Base-by-base conservation (phyloP, 2,329 filamentous ascomycete species). In the Fusarium liriodendri region DNA sequence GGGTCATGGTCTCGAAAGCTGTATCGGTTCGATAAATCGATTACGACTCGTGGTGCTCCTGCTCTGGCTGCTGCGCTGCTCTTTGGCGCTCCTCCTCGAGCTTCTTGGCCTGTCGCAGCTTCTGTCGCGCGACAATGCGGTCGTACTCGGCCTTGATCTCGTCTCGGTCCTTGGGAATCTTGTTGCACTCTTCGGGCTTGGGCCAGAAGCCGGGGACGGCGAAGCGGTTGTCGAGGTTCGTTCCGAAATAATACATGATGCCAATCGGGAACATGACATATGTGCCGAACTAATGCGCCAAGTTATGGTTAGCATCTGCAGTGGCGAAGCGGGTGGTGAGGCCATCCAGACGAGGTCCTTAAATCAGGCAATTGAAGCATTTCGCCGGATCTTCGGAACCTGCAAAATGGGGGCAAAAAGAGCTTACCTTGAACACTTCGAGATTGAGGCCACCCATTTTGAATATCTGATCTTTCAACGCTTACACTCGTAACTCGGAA, bases 191-290 rank as follows among this genome's bases (percentile, higher is more conserved):
- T 73, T 93, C 92, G 6, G 91, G 87, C 79, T 92, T 94, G 32
- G 97, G 97, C 97, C 97, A 99, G 88, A 99, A 99, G 67, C 93
- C 94, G 25, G 93, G 92, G 2, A 98, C 94, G 57, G 89, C 86
- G 87, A 99, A 99, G 74, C 95, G 93, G 76, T 93, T 89, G 84
- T 99, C 97, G 81, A 99, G 94, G 84, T 99, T 99, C 66, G 95
- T 98, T 82, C 97, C 97, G 84, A 98, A 99, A 87, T 99, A 99
- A 89, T 97, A 98, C 97, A 99, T 99, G 88, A 97, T 95, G 78
- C 94, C 95, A 80, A 99, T 98, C 20, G 97, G 97, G 85, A 99
- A 99, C 89, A 98, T 93, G 86, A 99, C 92, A 87, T 99, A 99
- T 89, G 97, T 94, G 86, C 96, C 95, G 84, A 99, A 99, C 96